A percentile compares a stretch with the other conserved stretches of the same genome.
Evolutionary conservation across 495 filamentous ascomycete genomes (phyloP).

Genomic region (Hypoxylon cercidicola): DNA sequence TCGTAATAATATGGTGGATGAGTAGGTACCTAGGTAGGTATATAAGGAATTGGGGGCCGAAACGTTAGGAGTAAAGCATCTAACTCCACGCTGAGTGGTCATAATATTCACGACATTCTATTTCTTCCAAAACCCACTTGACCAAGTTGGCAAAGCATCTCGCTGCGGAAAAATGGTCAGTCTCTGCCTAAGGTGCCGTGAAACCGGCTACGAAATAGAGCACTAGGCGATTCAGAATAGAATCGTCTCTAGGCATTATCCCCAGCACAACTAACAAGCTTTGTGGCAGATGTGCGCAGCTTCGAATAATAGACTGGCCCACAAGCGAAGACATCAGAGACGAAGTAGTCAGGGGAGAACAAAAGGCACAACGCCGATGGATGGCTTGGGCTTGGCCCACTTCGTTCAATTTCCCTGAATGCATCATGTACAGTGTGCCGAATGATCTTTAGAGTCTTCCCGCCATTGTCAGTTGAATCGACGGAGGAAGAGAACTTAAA

Average conservation of each 20-base stretch:
- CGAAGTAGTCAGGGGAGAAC: constrained; percentile 1
- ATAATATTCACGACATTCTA: no score
- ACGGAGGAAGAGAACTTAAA: constrained; percentile 3
- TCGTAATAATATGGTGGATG: no score
- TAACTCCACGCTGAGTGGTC: no score
- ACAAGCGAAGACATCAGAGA: constrained; percentile 1
- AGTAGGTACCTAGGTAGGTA: no score
- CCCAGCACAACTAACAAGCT: background rate
- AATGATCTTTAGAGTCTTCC: constrained; percentile 37
- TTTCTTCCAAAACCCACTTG: no score
- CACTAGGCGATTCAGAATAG: background rate
- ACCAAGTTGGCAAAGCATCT: background rate
- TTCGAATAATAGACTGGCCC: background rate
- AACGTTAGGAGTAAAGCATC: constrained; percentile 48
- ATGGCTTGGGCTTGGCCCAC: constrained; percentile 13
- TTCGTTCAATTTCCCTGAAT: constrained; percentile 16
- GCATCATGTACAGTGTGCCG: constrained; percentile 31
- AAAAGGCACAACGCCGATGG: constrained; percentile 7
- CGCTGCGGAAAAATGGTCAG: background rate
- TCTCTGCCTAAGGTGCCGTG: background rate
- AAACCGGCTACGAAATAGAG: background rate
- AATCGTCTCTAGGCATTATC: background rate
- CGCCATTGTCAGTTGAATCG: background rate
- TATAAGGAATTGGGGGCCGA: constrained; percentile 56
- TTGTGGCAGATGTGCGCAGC: background rate